phyloP scores from a whole-genome alignment of 129 eudicot genomes.

The Pseudognaphalium luteoalbum region DNA sequence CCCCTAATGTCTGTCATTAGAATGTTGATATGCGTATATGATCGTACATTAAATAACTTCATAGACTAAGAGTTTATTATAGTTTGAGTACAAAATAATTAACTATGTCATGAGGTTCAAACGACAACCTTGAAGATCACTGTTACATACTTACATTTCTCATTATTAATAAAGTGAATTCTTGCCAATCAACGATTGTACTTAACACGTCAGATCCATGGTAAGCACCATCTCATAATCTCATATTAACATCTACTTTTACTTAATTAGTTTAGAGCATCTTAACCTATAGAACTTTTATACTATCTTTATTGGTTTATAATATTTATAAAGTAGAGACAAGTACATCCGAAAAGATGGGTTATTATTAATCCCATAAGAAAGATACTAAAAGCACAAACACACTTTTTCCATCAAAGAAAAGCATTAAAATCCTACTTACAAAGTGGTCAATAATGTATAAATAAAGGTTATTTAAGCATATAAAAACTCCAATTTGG shows the following conservation, averaged over 20 bases:
- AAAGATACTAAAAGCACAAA: conserved; percentile 28
- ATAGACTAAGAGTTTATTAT: no score
- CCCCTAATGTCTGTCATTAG: no score
- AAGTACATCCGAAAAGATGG: conserved; percentile 35
- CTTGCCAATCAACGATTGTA: not conserved
- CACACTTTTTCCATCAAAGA: conserved; percentile 18
- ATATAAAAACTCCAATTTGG: conserved; percentile 28
- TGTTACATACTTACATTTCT: no score
- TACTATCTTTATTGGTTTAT: not conserved
- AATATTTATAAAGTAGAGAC: conserved; percentile 21
- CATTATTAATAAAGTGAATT: no score
- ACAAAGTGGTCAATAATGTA: conserved; percentile 40
- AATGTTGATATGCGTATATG: no score
- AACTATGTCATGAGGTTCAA: no score
- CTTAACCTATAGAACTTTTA: no score
- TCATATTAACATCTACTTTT: conserved; percentile 19
- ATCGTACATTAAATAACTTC: no score
- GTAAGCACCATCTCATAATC: conserved; percentile 24
- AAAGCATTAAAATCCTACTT: conserved; percentile 24
- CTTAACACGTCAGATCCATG: conserved; percentile 1
- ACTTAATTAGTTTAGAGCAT: conserved; percentile 17
- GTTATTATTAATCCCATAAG: conserved; percentile 37
- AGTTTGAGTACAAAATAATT: no score
- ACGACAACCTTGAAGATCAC: no score
- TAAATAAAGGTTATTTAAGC: conserved; percentile 6